Percentiles rank a stretch among this genome's conserved stretches.
These are phyloP conservation scores for Schrenkiella parvula DNA, from an alignment of 345 rosid species.

Conservation along the genomic window DNA sequence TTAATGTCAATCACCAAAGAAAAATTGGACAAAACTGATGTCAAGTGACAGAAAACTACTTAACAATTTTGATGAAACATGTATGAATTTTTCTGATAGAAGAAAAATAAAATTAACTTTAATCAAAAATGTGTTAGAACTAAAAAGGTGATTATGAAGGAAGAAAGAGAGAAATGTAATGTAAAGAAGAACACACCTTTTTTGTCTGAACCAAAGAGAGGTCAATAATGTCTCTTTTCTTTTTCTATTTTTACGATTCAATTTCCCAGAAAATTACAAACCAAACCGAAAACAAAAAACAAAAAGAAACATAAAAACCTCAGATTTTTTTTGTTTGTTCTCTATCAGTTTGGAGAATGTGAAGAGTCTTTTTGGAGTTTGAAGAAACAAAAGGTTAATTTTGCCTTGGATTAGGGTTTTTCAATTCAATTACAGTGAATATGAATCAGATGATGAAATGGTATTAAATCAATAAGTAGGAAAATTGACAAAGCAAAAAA, in stretches of 20 bases:
- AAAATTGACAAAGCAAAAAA: background rate
- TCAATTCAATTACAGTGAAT: background rate
- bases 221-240: conserved; percentile 2
- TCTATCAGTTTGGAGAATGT: background rate
- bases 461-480: background rate
- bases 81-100: background rate
- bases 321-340: background rate
- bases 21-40: background rate
- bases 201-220: conserved; percentile 23
- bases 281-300: background rate
- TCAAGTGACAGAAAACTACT: conserved; percentile 8
- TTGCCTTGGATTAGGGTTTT: background rate
- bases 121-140: conserved; percentile 13
- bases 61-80: conserved; percentile 4
- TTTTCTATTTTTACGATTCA: conserved; percentile 2
- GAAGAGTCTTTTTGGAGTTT: background rate
- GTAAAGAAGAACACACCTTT: conserved; percentile 18
- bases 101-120: background rate
- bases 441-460: background rate
- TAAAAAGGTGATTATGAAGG: conserved; percentile 2
- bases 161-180: background rate
- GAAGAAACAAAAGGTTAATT: background rate
- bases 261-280: conserved; percentile 10
- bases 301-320: background rate
- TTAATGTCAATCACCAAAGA: conserved; percentile 18